Evolutionary conservation across 192 early-diverging fungal species (phyloP), one percentile per base, ranked within the genome.

Genomic region (Coemansia sp.): DNA sequence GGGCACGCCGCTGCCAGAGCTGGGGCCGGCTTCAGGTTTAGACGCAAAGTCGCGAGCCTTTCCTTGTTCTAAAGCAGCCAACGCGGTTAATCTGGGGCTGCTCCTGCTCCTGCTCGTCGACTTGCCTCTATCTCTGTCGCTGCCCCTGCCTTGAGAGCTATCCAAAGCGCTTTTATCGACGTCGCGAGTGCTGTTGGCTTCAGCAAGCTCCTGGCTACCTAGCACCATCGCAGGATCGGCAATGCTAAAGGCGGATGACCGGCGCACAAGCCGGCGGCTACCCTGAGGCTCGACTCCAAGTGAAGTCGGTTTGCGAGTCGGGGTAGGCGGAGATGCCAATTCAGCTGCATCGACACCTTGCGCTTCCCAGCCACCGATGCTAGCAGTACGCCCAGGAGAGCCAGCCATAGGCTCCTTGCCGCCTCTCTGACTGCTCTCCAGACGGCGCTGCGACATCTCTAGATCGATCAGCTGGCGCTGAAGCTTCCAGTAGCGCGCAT

Each of bases 391-490:
- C 11, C 39, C 39, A 16, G 14, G 11, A 10, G 39, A 2, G 14
- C 14, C 11, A 3, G 19, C 19, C 35, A 23, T 34, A n/a, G 25
- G 20, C 35, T 30, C 56, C 28, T 20, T 6, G 52, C 19, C 49
- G n/a, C 35, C 8, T 19, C 19, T 45, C 4, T 19, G 16, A 4
- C 46, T 48, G 20, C 36, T 9, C 6, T 69, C 72, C n/a, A 27
- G 49, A 11, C 28, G 57, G 30, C 55, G 62, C 45, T 81, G 78
- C 57, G 61, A 72, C 78, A 81, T 64, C 27, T 81, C 73, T 32
- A 81, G n/a, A 30, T 75, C 66, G 23, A 81, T 75, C 16, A 81
- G 66, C 65, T 75, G 78, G 30, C 78, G 78, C 48, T 81, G 78
- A 0, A 81, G 69, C 64, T 57, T 67, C 78, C 78, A 81, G 64